Evolutionary conservation across 768 basidiomycete species (phyloP).

Genomic region (Boletus insuetus): DNA sequence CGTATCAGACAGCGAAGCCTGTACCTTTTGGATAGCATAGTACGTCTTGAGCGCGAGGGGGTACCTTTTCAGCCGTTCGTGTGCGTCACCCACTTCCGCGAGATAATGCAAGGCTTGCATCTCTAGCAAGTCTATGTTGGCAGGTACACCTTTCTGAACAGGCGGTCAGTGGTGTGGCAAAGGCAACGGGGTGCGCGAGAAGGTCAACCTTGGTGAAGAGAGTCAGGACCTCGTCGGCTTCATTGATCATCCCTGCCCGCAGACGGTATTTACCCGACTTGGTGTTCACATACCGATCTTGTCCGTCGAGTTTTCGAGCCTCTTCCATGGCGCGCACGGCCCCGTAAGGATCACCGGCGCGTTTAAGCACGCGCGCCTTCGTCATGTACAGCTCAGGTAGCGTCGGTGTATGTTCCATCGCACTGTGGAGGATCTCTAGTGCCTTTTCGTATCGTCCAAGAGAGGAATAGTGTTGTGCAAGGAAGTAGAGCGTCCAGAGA

Average conservation of each 20-base stretch:
- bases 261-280: conserved; percentile 91
- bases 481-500: conserved; percentile 94
- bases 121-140: conserved; percentile 82
- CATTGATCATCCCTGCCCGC: conserved; percentile 74
- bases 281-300: conserved; percentile 93
- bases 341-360: conserved; percentile 73
- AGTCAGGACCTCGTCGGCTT: conserved; percentile 71
- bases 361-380: conserved; percentile 81
- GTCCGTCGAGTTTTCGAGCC: conserved; percentile 82
- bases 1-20: conserved; percentile 13
- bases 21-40: conserved; percentile 68
- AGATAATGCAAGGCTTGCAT: conserved; percentile 94
- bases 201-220: conserved; percentile 84
- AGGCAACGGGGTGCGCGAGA: neutral
- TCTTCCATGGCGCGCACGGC: conserved; percentile 79
- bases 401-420: conserved; percentile 85
- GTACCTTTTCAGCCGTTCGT: conserved; percentile 59
- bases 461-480: conserved; percentile 84
- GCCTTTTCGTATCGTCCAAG: conserved; percentile 48
- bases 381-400: conserved; percentile 86
- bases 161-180: conserved; percentile 5
- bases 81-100: conserved; percentile 74
- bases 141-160: conserved; percentile 82
- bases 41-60: conserved; percentile 86
- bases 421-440: conserved; percentile 58